Evolutionary conservation across 1,284 basidiomycete genomes (phyloP).

Genomic region (Macrocystidia cucumis): DNA sequence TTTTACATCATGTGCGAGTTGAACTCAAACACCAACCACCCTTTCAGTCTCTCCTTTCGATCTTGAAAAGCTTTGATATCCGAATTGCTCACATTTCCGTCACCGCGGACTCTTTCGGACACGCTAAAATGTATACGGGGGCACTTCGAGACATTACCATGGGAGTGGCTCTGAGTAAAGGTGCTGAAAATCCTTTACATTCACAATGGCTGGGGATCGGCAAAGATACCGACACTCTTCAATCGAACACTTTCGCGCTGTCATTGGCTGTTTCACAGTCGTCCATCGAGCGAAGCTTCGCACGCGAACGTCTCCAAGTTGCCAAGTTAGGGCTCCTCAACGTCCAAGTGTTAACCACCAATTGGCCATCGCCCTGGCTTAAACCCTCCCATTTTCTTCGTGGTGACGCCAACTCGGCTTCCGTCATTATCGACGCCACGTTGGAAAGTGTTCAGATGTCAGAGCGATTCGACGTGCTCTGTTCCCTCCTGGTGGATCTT

Average conservation of each 20-base stretch:
- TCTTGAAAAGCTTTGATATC: conserved; percentile 24
- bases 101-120: conserved; percentile 19
- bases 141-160: conserved; percentile 30
- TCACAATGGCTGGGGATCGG: conserved; percentile 42
- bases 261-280: conserved; percentile 26
- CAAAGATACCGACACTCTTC: conserved; percentile 22
- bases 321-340: conserved; percentile 34
- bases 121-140: conserved; percentile 29
- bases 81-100: conserved; percentile 28
- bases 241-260: conserved; percentile 42
- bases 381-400: conserved; percentile 37
- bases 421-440: conserved; percentile 42
- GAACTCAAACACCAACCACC: conserved; percentile 10
- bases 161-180: conserved; percentile 37
- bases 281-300: conserved; percentile 29
- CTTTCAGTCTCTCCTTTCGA: conserved; percentile 29
- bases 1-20: background rate
- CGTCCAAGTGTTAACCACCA: conserved; percentile 38
- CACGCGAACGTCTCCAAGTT: conserved; percentile 31
- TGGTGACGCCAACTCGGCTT: conserved; percentile 54
- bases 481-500: conserved; percentile 24
- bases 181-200: conserved; percentile 36
- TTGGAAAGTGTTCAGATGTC: conserved; percentile 40
- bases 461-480: conserved; percentile 44
- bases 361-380: conserved; percentile 55